Evolutionary conservation across 768 basidiomycete species (phyloP).

Genomic region (Hemileccinum rubropunctum): DNA sequence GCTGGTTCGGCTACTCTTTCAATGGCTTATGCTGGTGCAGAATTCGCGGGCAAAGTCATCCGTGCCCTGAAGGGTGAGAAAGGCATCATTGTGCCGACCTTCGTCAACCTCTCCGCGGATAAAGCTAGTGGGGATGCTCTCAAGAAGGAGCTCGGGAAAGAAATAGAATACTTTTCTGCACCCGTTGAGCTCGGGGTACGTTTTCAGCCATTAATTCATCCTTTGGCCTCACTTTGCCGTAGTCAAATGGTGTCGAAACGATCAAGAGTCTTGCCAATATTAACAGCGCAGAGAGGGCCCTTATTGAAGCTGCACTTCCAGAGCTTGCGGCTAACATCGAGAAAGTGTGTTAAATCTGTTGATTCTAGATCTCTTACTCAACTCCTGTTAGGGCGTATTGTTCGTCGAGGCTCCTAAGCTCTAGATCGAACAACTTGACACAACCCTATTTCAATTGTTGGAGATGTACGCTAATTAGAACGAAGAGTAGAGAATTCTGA

Average conservation of each 20-base stretch:
- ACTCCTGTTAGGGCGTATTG: slow-evolving; percentile 19
- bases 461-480: slow-evolving; percentile 9
- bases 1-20: slow-evolving; percentile 92
- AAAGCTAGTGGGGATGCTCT: slow-evolving; percentile 68
- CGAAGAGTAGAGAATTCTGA: slow-evolving; percentile 4
- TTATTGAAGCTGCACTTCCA: slow-evolving; percentile 77
- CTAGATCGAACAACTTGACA: slow-evolving; percentile 6
- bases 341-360: slow-evolving; percentile 45
- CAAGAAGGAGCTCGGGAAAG: slow-evolving; percentile 70
- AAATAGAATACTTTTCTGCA: slow-evolving; percentile 86
- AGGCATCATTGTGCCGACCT: slow-evolving; percentile 81
- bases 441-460: neutral
- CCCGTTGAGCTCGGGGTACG: slow-evolving; percentile 84
- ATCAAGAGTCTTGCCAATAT: slow-evolving; percentile 79
- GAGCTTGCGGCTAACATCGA: slow-evolving; percentile 75
- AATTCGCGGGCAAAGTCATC: slow-evolving; percentile 82
- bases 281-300: slow-evolving; percentile 66
- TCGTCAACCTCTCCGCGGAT: slow-evolving; percentile 77
- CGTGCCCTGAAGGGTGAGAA: slow-evolving; percentile 86
- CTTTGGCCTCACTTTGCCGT: slow-evolving; percentile 5
- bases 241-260: slow-evolving; percentile 80
- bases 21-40: slow-evolving; percentile 93
- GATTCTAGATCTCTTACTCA: neutral
- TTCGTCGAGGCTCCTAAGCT: slow-evolving; percentile 30
- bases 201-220: neutral